Evolutionary conservation across 2,329 filamentous ascomycete genomes (phyloP).

Genomic region (Claviceps sp.): DNA sequence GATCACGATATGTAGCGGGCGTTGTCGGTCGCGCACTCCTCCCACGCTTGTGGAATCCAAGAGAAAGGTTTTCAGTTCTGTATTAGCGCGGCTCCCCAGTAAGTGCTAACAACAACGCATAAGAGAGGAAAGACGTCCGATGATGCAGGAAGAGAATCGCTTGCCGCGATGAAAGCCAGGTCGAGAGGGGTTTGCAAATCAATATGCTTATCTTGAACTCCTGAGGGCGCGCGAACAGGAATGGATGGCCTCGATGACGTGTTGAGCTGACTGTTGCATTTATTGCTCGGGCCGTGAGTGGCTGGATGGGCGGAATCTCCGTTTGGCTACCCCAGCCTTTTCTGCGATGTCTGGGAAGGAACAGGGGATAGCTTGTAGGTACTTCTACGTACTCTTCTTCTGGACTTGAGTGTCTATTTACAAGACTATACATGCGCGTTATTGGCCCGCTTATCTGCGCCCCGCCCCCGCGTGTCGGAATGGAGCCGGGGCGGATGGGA

Average conservation of each 20-base stretch:
- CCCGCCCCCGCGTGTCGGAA: no score
- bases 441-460: no score
- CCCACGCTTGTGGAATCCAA: not conserved
- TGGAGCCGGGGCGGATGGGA: no score
- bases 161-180: no score
- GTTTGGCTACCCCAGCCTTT: not conserved
- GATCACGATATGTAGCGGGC: not conserved
- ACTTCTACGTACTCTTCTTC: no score
- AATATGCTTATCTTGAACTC: no score
- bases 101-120: not conserved
- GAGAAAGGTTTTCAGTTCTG: not conserved
- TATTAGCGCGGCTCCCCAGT: not conserved
- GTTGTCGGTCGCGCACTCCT: not conserved
- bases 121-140: not conserved
- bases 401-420: no score
- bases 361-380: not conserved
- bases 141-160: not conserved
- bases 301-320: not conserved
- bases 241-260: not conserved
- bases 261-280: not conserved
- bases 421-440: no score
- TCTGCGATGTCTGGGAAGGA: not conserved
- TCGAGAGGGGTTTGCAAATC: no score
- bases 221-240: no score
- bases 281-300: not conserved